These are phyloP conservation scores for Hirschfeldia incana DNA, from an alignment of 345 rosid genomes.

Conservation along the genomic window DNA sequence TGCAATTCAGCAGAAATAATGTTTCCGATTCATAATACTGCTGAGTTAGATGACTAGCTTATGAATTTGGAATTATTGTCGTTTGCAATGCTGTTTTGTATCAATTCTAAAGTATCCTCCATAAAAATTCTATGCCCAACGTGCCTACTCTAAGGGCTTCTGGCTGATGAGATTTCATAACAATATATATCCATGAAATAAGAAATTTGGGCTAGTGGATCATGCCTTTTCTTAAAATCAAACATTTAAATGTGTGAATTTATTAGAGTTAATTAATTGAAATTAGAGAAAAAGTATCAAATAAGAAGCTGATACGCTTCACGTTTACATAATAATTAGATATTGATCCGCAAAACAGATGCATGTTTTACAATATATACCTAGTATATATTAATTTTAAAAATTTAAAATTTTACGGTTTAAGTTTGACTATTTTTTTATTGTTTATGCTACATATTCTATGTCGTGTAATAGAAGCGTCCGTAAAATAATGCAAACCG, in stretches of 20 bases:
- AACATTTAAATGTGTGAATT: not conserved
- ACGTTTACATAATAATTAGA: not conserved
- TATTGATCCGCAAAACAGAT: no score
- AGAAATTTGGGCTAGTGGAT: not conserved
- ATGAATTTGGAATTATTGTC: not conserved
- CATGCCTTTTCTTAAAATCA: not conserved
- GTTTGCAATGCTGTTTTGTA: not conserved
- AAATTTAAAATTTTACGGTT: no score
- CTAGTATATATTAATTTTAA: no score
- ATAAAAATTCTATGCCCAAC: not conserved
- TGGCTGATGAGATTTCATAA: not conserved
- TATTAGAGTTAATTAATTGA: not conserved
- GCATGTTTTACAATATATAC: no score
- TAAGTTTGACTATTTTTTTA: no score
- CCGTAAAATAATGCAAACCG: no score
- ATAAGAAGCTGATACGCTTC: not conserved
- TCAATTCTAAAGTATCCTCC: not conserved
- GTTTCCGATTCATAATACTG: not conserved
- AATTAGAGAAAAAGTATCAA: slow-evolving; percentile 7
- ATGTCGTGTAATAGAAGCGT: no score
- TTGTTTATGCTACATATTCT: no score
- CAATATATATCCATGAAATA: not conserved
- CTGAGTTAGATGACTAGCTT: not conserved
- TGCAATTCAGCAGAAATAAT: not conserved
- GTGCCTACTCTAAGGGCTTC: not conserved